Evolutionary conservation across 2,329 filamentous ascomycete species (phyloP).

Genomic region (Aspergillus alliaceus): DNA sequence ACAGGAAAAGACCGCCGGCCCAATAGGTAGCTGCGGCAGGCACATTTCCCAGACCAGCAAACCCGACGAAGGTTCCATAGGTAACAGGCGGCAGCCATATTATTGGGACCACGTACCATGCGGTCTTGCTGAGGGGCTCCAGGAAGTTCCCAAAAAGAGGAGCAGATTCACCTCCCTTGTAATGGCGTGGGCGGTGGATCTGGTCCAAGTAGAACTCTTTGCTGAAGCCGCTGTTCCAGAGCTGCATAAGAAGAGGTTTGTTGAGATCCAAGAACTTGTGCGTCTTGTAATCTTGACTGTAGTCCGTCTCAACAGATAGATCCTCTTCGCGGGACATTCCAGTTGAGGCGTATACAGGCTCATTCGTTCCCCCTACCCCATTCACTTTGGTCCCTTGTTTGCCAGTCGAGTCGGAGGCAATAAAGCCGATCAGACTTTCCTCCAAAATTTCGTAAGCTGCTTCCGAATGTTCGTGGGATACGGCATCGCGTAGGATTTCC

Average conservation of each 20-base stretch:
- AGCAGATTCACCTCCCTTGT: constrained; percentile 87
- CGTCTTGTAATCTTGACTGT: constrained; percentile 71
- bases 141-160: constrained; percentile 97
- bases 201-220: constrained; percentile 98
- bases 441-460: constrained; percentile 94
- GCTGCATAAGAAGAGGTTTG: constrained; percentile 79
- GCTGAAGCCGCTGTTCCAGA: constrained; percentile 82
- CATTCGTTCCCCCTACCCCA: constrained; percentile 27
- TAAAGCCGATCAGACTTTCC: constrained; percentile 80
- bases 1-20: constrained; percentile 70
- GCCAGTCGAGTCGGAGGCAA: constrained; percentile 61
- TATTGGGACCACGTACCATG: constrained; percentile 86
- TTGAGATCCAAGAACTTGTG: constrained; percentile 93
- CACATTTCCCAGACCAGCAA: constrained; percentile 57
- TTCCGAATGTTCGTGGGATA: constrained; percentile 84
- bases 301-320: constrained; percentile 80
- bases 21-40: constrained; percentile 61
- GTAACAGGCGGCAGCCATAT: constrained; percentile 80
- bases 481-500: constrained; percentile 76
- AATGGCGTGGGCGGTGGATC: constrained; percentile 92
- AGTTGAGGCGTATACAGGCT: constrained; percentile 57
- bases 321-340: constrained; percentile 91
- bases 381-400: constrained; percentile 38
- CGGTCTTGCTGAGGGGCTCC: constrained; percentile 93
- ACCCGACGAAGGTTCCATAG: constrained; percentile 70